These are phyloP conservation scores for Erigeron philadelphicus DNA, from an alignment of 140 eudicot species.

Conservation along the genomic window DNA sequence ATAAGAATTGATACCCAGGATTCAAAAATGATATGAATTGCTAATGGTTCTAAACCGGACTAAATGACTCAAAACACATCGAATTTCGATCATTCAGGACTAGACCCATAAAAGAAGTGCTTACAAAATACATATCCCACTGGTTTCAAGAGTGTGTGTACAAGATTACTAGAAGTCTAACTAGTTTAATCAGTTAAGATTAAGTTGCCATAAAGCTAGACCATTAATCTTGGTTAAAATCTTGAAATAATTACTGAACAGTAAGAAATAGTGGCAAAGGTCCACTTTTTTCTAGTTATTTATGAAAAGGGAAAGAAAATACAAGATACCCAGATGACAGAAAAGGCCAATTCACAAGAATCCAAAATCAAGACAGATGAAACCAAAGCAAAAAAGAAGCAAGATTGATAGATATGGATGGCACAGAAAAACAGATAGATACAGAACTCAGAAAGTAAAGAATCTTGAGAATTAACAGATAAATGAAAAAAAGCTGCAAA, in stretches of 20 bases:
- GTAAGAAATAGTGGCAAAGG: conserved; percentile 12
- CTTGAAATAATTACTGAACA: conserved; percentile 22
- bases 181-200: conserved; percentile 5
- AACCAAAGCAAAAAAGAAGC: conserved; percentile 28
- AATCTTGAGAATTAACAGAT: conserved; percentile 14
- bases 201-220: background rate
- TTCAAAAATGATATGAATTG: background rate
- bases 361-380: conserved; percentile 36
- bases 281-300: conserved; percentile 17
- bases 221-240: conserved; percentile 24
- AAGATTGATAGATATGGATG: conserved; percentile 13
- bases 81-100: background rate
- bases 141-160: conserved; percentile 3
- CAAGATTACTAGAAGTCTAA: conserved; percentile 2
- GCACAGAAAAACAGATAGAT: conserved; percentile 13
- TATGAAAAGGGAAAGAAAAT: background rate
- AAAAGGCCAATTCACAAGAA: conserved; percentile 35
- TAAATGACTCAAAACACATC: background rate
- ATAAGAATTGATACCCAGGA: background rate
- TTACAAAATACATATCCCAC: background rate
- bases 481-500: conserved; percentile 31
- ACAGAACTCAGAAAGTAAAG: background rate
- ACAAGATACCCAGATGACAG: conserved; percentile 28
- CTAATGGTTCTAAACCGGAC: background rate
- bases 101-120: background rate